A percentile compares a stretch with the other conserved stretches of the same genome.
Evolutionary conservation across 352 stramenopile species (phyloP).

Genomic region (Phytopythium litorale): DNA sequence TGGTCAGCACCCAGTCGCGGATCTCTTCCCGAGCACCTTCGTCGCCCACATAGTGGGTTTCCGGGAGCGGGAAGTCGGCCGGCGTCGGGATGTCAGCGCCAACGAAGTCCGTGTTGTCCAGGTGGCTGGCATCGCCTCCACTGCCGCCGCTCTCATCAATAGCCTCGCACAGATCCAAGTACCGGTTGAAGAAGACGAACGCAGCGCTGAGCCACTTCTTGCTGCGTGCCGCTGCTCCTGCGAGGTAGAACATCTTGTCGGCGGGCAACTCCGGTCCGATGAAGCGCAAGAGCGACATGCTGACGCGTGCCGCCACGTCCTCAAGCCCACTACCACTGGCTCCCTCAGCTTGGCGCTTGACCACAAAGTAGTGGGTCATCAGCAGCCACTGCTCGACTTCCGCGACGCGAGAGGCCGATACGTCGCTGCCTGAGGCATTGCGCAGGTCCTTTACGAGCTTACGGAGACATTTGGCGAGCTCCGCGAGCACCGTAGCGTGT

Average conservation of each 20-base stretch:
- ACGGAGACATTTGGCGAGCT: slow-evolving; percentile 66
- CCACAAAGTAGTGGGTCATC: slow-evolving; percentile 71
- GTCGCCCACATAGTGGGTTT: slow-evolving; percentile 73
- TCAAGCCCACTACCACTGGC: slow-evolving; percentile 35
- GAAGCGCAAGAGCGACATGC: slow-evolving; percentile 89
- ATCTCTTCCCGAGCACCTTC: slow-evolving; percentile 91
- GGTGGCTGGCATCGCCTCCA: slow-evolving; percentile 48
- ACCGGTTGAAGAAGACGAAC: slow-evolving; percentile 95
- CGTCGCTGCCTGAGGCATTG: slow-evolving; percentile 37
- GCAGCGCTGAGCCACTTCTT: slow-evolving; percentile 90
- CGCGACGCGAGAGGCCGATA: slow-evolving; percentile 37
- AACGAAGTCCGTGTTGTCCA: slow-evolving; percentile 94
- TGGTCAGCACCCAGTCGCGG: slow-evolving; percentile 92
- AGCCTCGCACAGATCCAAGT: slow-evolving; percentile 93
- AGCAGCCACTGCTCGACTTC: slow-evolving; percentile 82
- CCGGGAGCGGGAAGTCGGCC: slow-evolving; percentile 68
- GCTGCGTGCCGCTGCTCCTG: slow-evolving; percentile 71
- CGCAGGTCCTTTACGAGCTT: slow-evolving; percentile 76
- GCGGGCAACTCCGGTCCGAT: slow-evolving; percentile 72
- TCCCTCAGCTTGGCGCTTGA: slow-evolving; percentile 60
- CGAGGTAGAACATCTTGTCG: slow-evolving; percentile 95
- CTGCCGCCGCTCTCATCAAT: slow-evolving; percentile 77
- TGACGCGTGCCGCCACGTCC: slow-evolving; percentile 74
- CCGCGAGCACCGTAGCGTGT: slow-evolving; percentile 40
- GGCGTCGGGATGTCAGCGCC: slow-evolving; percentile 90